Evolutionary conservation across 2,329 filamentous ascomycete species (phyloP).

Genomic region (Chrysoporthe austroafricana): DNA sequence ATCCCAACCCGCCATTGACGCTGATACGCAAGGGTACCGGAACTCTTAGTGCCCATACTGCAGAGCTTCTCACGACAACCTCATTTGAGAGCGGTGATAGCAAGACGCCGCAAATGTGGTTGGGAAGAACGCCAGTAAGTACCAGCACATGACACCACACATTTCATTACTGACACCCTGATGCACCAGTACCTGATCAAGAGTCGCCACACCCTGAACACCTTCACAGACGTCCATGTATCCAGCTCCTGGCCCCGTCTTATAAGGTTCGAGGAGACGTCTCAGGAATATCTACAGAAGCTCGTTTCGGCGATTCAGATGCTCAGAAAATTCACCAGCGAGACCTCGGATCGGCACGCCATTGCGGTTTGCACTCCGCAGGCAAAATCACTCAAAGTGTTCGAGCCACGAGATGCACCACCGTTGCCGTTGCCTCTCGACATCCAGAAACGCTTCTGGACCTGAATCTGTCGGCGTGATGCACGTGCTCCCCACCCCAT

Average conservation of each 20-base stretch:
- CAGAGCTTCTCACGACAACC: conserved; percentile 20
- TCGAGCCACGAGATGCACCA: not conserved
- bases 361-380: conserved; percentile 13
- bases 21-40: conserved; percentile 15
- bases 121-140: conserved; percentile 22
- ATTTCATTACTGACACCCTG: not conserved
- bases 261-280: conserved; percentile 2
- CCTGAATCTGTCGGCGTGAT: not conserved
- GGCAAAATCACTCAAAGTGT: conserved; percentile 18
- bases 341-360: conserved; percentile 14
- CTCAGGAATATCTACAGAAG: conserved; percentile 15
- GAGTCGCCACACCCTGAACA: not conserved
- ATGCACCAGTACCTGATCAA: conserved; percentile 10
- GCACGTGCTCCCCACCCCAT: too few species aligned
- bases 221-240: conserved; percentile 10
- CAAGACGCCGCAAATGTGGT: conserved; percentile 24
- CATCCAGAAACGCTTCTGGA: conserved; percentile 19
- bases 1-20: not conserved
- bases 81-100: not conserved
- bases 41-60: conserved; percentile 20
- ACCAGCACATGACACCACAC: not conserved
- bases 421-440: conserved; percentile 10
- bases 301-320: conserved; percentile 21
- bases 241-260: conserved; percentile 3
- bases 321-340: conserved; percentile 7